These are phyloP conservation scores for Gossypium herbaceum DNA, from an alignment of 345 rosid genomes.

Conservation along the genomic window DNA sequence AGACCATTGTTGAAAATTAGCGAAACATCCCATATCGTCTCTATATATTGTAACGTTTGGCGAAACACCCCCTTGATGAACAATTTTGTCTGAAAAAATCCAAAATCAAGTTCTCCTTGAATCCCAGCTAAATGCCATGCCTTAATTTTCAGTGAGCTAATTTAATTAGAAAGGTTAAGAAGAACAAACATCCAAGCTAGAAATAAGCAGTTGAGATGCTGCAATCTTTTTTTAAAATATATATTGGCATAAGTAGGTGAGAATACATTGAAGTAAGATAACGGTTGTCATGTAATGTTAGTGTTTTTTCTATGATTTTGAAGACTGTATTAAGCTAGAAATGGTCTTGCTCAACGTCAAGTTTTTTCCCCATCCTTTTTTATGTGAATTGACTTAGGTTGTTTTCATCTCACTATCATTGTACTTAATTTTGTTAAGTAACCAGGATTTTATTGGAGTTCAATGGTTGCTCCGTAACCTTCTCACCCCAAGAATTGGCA, in stretches of 20 bases:
- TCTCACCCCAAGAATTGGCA: no score
- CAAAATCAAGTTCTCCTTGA: neutral
- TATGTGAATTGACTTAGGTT: neutral
- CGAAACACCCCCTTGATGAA: neutral
- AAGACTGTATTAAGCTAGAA: neutral
- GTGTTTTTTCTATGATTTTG: neutral
- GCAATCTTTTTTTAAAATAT: no score
- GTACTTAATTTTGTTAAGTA: neutral
- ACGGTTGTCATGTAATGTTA: neutral
- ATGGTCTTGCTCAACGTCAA: no score
- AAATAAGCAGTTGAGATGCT: neutral
- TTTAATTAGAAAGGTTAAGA: neutral
- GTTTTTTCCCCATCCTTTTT: neutral
- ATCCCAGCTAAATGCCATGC: neutral
- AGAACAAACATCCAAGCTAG: neutral
- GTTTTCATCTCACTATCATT: neutral
- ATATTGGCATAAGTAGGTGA: neutral
- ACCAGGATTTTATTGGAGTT: neutral
- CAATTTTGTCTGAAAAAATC: neutral
- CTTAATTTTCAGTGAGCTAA: neutral
- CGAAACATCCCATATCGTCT: neutral
- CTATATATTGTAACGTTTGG: rapidly evolving
- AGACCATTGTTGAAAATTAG: neutral
- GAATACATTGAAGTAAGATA: neutral
- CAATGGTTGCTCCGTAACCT: neutral